Conservation (phyloP, 306 rosid genomes). For the Morella rubra region DNA sequence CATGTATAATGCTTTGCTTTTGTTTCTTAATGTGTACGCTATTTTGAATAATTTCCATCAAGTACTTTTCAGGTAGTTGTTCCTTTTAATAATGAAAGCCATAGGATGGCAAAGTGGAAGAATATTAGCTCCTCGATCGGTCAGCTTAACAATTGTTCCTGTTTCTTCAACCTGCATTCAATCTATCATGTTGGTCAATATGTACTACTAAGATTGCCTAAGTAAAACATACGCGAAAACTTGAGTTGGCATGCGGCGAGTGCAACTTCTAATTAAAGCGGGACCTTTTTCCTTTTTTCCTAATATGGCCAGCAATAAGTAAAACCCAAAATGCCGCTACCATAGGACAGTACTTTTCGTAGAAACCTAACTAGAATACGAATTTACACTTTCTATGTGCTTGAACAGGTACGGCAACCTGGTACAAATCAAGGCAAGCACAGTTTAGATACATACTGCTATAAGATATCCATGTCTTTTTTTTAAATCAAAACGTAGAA, state of each 20-base stretch:
- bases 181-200: not conserved
- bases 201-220: not conserved
- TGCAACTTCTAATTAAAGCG: not conserved
- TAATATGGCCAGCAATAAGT: not conserved
- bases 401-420: too few relatives aligned
- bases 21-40: slow-evolving; percentile 19
- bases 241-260: not conserved
- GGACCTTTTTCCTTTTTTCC: not conserved
- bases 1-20: not conserved
- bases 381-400: not conserved
- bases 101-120: slow-evolving; percentile 99
- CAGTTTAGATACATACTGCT: not conserved
- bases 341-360: not conserved
- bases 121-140: slow-evolving; percentile 40
- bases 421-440: too few relatives aligned
- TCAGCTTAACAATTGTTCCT: slow-evolving; percentile 78
- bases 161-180: slow-evolving; percentile 86
- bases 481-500: too few relatives aligned
- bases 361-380: not conserved
- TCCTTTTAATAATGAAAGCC: slow-evolving; percentile 96
- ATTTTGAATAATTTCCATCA: not conserved
- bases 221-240: not conserved
- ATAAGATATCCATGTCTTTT: too few relatives aligned
- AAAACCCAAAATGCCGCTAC: not conserved
- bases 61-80: slow-evolving; percentile 71